These are phyloP conservation scores for Neocucurbitaria cava DNA, from an alignment of 2,329 filamentous ascomycete species.

Conservation along the genomic window DNA sequence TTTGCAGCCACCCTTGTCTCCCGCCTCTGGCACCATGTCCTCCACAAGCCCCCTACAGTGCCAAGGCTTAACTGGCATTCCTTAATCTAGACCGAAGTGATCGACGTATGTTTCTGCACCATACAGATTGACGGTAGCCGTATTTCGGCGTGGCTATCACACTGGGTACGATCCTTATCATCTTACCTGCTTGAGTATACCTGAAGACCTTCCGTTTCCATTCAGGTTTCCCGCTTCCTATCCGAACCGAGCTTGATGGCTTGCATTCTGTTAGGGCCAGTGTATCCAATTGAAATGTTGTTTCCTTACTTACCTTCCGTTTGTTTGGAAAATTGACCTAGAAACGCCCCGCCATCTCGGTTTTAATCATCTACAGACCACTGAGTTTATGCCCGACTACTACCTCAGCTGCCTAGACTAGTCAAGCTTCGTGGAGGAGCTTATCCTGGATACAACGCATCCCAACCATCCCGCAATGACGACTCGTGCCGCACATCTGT, in stretches of 20 bases:
- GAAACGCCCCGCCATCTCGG: constrained; percentile 22
- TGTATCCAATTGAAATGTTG: constrained; percentile 14
- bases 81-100: constrained; percentile 35
- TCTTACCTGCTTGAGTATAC: constrained; percentile 11
- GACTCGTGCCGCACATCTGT: not conserved
- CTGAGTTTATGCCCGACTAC: constrained; percentile 27
- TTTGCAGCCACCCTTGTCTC: not conserved
- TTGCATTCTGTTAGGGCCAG: constrained; percentile 4
- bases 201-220: constrained; percentile 24
- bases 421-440: constrained; percentile 26
- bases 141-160: constrained; percentile 17
- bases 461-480: constrained; percentile 12
- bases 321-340: constrained; percentile 11
- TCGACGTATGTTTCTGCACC: constrained; percentile 23
- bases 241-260: not conserved
- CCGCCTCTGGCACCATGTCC: constrained; percentile 10
- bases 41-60: constrained; percentile 10
- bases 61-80: constrained; percentile 24
- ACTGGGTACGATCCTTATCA: constrained; percentile 26
- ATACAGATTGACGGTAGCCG: constrained; percentile 23
- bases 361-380: constrained; percentile 25
- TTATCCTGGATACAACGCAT: constrained; percentile 20
- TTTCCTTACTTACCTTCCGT: constrained; percentile 14
- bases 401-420: constrained; percentile 30
- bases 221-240: constrained; percentile 5